Conservation (phyloP, 306 rosid species). For the Myrica gale region DNA sequence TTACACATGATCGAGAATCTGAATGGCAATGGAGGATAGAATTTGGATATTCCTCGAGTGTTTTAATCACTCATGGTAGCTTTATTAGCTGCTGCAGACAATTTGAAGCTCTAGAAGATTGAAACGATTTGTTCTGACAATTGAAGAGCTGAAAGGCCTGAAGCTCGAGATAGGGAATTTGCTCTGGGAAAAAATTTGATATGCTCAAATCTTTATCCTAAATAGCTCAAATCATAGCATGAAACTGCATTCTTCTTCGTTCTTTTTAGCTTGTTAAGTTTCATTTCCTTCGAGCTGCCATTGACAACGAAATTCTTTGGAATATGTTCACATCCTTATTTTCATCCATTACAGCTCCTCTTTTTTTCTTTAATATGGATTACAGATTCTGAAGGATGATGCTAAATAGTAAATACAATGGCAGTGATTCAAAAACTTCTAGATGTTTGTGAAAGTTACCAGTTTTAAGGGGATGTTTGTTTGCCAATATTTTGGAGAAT, state of each 20-base stretch:
- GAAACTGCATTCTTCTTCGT: background rate
- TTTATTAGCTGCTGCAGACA: conserved; percentile 13
- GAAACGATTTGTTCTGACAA: conserved; percentile 11
- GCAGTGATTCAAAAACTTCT: background rate
- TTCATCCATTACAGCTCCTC: too few relatives aligned
- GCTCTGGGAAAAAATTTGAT: background rate
- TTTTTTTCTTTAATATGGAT: too few relatives aligned
- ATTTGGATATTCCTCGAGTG: conserved; percentile 14
- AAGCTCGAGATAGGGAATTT: background rate
- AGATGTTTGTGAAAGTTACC: background rate
- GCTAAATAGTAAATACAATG: background rate
- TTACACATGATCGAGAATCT: conserved; percentile 22
- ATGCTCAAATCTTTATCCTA: background rate
- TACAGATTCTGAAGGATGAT: background rate
- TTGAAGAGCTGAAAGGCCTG: background rate
- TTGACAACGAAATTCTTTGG: too few relatives aligned
- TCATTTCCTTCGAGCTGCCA: background rate
- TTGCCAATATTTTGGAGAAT: too few relatives aligned
- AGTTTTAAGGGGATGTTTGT: background rate
- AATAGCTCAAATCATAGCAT: background rate
- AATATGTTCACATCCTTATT: too few relatives aligned
- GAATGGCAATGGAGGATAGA: conserved; percentile 25
- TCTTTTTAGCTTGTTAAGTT: background rate
- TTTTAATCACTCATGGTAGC: conserved; percentile 14
- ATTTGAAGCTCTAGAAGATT: conserved; percentile 20